phyloP scores from a whole-genome alignment of 768 basidiomycete genomes.

The Pleurotus eryngii region DNA sequence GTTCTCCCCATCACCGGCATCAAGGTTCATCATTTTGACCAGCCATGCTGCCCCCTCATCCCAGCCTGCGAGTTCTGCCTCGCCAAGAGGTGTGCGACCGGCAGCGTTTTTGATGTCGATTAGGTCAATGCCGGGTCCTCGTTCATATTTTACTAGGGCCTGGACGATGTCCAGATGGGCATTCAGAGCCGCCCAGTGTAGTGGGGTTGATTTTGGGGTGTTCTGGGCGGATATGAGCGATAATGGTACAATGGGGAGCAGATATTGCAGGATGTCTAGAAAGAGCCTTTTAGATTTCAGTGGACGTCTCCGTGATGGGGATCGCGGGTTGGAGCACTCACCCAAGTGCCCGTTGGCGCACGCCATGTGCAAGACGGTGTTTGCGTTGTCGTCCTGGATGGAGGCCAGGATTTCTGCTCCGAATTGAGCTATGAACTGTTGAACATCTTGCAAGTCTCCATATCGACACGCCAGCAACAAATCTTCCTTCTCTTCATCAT shows the following conservation, averaged over 20 bases:
- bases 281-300: constrained; percentile 45
- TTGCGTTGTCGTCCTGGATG: constrained; percentile 72
- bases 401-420: constrained; percentile 44
- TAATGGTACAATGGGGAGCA: constrained; percentile 60
- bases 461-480: constrained; percentile 82
- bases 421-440: constrained; percentile 59
- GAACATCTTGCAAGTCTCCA: constrained; percentile 80
- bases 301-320: neutral
- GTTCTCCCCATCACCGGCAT: constrained; percentile 37
- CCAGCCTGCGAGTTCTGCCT: constrained; percentile 78
- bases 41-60: constrained; percentile 84
- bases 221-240: constrained; percentile 63
- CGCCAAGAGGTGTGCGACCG: constrained; percentile 74
- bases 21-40: constrained; percentile 77
- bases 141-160: constrained; percentile 52
- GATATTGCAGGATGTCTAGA: constrained; percentile 71
- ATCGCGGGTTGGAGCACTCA: constrained; percentile 23
- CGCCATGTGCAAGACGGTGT: constrained; percentile 82
- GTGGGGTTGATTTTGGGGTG: constrained; percentile 69
- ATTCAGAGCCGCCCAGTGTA: constrained; percentile 93
- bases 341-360: constrained; percentile 88
- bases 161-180: constrained; percentile 63
- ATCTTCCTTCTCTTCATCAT: constrained; percentile 62
- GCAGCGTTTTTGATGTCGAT: constrained; percentile 77
- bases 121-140: constrained; percentile 59